Percentiles rank a stretch among this genome's conserved stretches.
phyloP scores from a whole-genome alignment of 2,329 filamentous ascomycete species.

The Torrubiella hemipterigena region DNA sequence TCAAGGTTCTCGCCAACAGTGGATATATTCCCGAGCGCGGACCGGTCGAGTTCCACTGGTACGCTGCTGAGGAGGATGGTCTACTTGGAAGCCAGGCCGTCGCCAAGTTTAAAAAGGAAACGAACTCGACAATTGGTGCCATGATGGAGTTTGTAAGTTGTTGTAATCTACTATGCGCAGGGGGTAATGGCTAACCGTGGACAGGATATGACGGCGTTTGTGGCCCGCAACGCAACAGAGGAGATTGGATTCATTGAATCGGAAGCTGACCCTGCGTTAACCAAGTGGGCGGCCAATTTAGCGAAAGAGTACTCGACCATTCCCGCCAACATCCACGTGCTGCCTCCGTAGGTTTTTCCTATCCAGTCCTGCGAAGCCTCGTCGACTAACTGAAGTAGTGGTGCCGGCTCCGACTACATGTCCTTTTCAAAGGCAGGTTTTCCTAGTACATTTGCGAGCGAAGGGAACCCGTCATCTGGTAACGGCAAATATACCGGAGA shows the following conservation, averaged over 20 bases:
- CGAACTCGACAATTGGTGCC: conserved; percentile 51
- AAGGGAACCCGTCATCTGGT: conserved; percentile 22
- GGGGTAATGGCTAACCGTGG: conserved; percentile 47
- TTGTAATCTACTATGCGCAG: conserved; percentile 25
- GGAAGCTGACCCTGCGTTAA: conserved; percentile 21
- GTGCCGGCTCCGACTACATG: conserved; percentile 28
- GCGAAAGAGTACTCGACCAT: conserved; percentile 24
- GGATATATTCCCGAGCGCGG: conserved; percentile 19
- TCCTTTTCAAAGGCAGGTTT: conserved; percentile 25
- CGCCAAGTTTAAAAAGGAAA: conserved; percentile 53
- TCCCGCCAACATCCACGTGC: conserved; percentile 18
- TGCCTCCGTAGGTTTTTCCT: conserved; percentile 13
- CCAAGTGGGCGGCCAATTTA: conserved; percentile 20
- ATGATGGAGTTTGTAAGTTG: conserved; percentile 50
- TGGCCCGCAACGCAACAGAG: conserved; percentile 23
- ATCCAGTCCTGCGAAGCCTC: not conserved
- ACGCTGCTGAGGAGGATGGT: conserved; percentile 67
- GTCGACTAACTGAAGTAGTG: conserved; percentile 8
- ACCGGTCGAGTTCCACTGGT: conserved; percentile 66
- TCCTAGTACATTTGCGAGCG: conserved; percentile 23
- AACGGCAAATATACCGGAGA: conserved; percentile 17
- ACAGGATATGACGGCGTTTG: conserved; percentile 27
- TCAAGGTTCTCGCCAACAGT: conserved; percentile 48
- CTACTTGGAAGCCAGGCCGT: conserved; percentile 53
- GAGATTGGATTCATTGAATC: conserved; percentile 26